Conservation (phyloP, 2,329 filamentous ascomycete genomes). For the Colletotrichum endophyticum region DNA sequence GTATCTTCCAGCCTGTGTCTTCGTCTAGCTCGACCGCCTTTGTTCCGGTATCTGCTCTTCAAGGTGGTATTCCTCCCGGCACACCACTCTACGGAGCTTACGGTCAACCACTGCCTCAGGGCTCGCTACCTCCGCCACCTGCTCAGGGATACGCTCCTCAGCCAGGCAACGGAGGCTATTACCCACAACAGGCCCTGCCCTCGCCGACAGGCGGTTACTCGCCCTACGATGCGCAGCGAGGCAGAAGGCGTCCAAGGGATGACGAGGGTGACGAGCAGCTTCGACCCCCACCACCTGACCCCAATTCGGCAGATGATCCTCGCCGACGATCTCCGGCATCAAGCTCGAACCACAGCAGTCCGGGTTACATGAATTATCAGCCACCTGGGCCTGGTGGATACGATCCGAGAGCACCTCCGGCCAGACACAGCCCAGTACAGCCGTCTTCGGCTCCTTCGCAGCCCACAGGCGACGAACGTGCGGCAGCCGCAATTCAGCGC, state of each 20-base stretch:
- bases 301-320: conserved; percentile 50
- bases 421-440: conserved; percentile 42
- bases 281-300: conserved; percentile 49
- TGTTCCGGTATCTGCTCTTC: conserved; percentile 62
- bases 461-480: conserved; percentile 35
- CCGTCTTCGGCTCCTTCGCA: conserved; percentile 39
- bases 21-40: conserved; percentile 62
- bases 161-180: conserved; percentile 37
- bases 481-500: conserved; percentile 41
- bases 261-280: conserved; percentile 45
- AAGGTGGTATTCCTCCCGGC: conserved; percentile 62
- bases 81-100: conserved; percentile 63
- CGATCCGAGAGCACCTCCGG: conserved; percentile 24
- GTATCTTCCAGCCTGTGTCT: conserved; percentile 65
- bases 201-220: conserved; percentile 50
- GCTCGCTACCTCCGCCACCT: conserved; percentile 8
- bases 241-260: conserved; percentile 40
- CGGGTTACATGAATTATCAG: conserved; percentile 31
- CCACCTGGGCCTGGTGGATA: neutral
- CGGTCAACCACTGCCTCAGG: conserved; percentile 54
- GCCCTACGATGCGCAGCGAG: conserved; percentile 38
- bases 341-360: conserved; percentile 52
- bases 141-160: conserved; percentile 12
- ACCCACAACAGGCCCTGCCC: conserved; percentile 41
- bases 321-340: conserved; percentile 57